A percentile compares a stretch with the other conserved stretches of the same genome.
Conservation (phyloP, 2,329 filamentous ascomycete species). For the Blastomyces percursus region DNA sequence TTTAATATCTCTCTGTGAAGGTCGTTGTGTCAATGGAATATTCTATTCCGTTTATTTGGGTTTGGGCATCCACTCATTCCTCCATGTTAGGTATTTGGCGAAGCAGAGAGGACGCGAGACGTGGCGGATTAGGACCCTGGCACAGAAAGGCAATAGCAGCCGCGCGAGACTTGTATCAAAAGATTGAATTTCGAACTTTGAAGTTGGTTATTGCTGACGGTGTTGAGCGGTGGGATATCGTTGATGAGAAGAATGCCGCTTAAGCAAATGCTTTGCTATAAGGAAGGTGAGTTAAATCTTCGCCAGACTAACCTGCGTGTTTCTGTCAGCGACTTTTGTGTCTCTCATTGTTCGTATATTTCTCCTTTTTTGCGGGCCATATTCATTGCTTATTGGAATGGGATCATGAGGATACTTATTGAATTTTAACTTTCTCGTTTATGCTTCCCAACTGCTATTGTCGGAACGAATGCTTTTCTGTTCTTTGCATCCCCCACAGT, state of each 20-base stretch:
- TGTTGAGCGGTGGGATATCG: slow-evolving; percentile 52
- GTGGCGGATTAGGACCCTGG: slow-evolving; percentile 48
- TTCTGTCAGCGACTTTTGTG: not conserved
- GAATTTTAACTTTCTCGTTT: not conserved
- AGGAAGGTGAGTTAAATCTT: not conserved
- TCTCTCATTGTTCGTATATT: not conserved
- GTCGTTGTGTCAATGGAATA: not conserved
- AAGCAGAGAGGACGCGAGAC: slow-evolving; percentile 49
- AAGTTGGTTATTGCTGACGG: slow-evolving; percentile 57
- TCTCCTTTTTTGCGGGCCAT: not conserved
- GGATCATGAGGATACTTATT: not conserved
- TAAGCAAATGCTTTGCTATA: not conserved
- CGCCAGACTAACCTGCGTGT: not conserved
- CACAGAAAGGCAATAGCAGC: slow-evolving; percentile 44
- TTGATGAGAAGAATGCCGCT: slow-evolving; percentile 42
- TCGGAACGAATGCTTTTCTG: not conserved
- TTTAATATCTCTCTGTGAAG: not conserved
- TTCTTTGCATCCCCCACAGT: not conserved
- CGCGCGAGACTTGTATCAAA: slow-evolving; percentile 42
- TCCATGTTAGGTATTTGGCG: slow-evolving; percentile 55
- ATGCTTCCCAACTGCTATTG: not conserved
- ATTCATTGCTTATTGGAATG: not conserved
- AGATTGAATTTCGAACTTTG: slow-evolving; percentile 56
- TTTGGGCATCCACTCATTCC: slow-evolving; percentile 2
- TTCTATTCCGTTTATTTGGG: not conserved